Evolutionary conservation across 352 stramenopile genomes (phyloP), one percentile per base, ranked within the genome.

Genomic region (Elongisporangium undulatum): DNA sequence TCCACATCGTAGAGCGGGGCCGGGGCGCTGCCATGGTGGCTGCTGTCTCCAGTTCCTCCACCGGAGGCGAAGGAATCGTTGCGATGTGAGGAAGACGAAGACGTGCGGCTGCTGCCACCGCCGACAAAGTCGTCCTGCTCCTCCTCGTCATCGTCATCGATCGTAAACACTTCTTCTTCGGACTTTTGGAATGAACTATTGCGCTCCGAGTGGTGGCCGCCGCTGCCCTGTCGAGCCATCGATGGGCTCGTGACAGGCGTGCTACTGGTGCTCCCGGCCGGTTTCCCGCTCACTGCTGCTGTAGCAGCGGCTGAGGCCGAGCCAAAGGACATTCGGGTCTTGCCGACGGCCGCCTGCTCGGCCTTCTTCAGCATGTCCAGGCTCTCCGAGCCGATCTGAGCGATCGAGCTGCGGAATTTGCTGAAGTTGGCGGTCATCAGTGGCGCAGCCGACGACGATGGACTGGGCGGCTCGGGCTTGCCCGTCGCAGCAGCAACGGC

Each of bases 151-250:
- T 88, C 81, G 49, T 92, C 84, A 66, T 93, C 84, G 57, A 93
- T 93, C 15, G 82, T 87, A 58, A 93, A 93, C 41, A 93, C 83
- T 29, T 90, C 84, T 21, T 93, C 84, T n/a, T 83, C 79, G 3
- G 77, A 77, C 29, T 69, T 66, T 51, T 85, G 72, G 59, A 85
- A 87, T 49, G 77, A 89, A 0, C 53, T 55, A 21, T 64, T 59
- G 7, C 71, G 67, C 5, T 71, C 53, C n/a, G 56, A 34, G 49
- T n/a, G 34, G 49, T n/a, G 34, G 20, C 41, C 19, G 12, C 45
- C 53, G 2, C 53, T 56, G 23, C 8, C 24, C 34, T 48, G 66
- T 21, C 34, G 69, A 74, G 68, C 3, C 60, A 61, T 38, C 57
- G 57, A 39, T 55, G 29, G 8, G 34, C 51, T 23, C 56, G 66